Conservation (phyloP, 495 filamentous ascomycete genomes). For the Penicillium salamii region DNA sequence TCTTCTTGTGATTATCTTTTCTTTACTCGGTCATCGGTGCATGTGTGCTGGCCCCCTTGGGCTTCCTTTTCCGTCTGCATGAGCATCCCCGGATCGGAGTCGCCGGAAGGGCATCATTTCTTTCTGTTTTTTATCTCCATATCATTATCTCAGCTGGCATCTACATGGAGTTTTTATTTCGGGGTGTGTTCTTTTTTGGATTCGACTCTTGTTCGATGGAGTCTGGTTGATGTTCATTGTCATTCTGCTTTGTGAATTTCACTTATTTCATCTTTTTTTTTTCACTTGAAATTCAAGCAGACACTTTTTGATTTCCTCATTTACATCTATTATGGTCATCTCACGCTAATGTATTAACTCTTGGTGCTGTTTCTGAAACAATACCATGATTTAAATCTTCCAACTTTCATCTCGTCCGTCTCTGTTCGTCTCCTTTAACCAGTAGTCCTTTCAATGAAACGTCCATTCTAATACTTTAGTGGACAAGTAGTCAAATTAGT, state of each 20-base stretch:
- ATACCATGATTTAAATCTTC: too few species aligned
- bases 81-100: slow-evolving; percentile 2
- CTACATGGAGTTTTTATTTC: slow-evolving; percentile 14
- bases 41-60: slow-evolving; percentile 3
- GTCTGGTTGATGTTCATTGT: background rate
- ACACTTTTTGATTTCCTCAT: background rate
- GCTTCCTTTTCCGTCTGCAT: slow-evolving; percentile 6
- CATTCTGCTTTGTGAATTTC: background rate
- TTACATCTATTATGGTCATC: background rate
- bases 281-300: background rate
- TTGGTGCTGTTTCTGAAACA: too few species aligned
- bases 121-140: background rate
- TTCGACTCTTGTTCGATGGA: slow-evolving; percentile 1
- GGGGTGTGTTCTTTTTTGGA: slow-evolving; percentile 3
- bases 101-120: background rate
- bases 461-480: too few species aligned
- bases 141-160: slow-evolving; percentile 10
- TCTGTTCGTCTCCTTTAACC: too few species aligned
- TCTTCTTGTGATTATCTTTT: slow-evolving; percentile 17
- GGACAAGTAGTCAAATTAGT: too few species aligned
- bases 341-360: too few species aligned
- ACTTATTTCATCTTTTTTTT: background rate
- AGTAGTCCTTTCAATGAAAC: too few species aligned
- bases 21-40: slow-evolving; percentile 10
- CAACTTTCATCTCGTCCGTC: too few species aligned